phyloP scores from a whole-genome alignment of 345 rosid species.

The Gossypium arboreum region DNA sequence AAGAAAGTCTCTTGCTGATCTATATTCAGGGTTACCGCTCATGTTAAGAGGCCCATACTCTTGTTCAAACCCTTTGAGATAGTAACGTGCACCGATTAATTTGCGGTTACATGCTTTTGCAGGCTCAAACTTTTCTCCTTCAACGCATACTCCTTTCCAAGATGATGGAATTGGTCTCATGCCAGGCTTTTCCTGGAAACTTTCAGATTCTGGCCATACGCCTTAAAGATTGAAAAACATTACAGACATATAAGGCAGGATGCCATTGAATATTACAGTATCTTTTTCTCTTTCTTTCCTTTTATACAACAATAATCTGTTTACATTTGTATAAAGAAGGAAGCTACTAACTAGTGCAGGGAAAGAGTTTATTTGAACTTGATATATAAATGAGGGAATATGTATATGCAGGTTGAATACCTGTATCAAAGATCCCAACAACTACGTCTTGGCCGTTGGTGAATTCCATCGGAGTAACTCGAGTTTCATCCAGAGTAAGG shows the following conservation, averaged over 20 bases:
- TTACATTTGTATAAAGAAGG: not conserved
- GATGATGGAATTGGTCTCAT: conserved; percentile 43
- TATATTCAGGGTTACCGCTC: conserved; percentile 34
- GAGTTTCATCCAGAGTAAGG: conserved; percentile 6
- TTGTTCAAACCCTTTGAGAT: conserved; percentile 46
- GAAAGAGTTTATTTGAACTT: not conserved
- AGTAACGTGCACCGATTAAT: conserved; percentile 68
- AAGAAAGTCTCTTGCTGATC: conserved; percentile 31
- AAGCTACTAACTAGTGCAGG: conserved; percentile 1
- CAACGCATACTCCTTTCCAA: conserved; percentile 60
- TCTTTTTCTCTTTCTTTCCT: not conserved
- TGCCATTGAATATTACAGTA: not conserved
- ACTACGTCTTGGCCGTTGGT: conserved; percentile 19
- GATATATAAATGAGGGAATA: not conserved
- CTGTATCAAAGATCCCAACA: conserved; percentile 31
- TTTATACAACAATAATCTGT: not conserved
- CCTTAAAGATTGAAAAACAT: conserved; percentile 28
- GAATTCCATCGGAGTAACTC: not conserved
- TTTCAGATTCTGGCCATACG: conserved; percentile 69
- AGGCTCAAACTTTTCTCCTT: conserved; percentile 52
- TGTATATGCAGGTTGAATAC: conserved; percentile 7
- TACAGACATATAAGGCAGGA: not conserved
- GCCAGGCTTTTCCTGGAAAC: conserved; percentile 44
- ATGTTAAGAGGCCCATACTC: conserved; percentile 30
- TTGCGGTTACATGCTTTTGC: conserved; percentile 50